Evolutionary conservation across 1,139 yeast genomes (phyloP).

Genomic region (Insectozyma bohioensis): DNA sequence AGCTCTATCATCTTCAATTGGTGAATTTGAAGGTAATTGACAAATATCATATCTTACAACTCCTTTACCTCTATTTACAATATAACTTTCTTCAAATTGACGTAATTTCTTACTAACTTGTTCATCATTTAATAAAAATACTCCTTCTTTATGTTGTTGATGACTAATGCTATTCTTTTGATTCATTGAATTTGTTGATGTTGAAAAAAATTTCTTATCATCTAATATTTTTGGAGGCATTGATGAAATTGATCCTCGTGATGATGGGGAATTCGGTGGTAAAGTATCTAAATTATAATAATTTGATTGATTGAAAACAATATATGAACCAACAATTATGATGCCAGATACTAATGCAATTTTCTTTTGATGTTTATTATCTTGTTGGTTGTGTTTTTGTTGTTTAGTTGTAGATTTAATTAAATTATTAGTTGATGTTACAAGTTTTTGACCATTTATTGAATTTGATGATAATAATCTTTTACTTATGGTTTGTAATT

Average conservation of each 20-base stretch:
- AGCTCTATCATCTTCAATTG: conserved; percentile 91
- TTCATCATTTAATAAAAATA: conserved; percentile 59
- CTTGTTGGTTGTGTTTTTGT: background rate
- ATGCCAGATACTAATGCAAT: conserved; percentile 48
- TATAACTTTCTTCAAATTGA: conserved; percentile 75
- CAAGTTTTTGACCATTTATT: conserved; percentile 6
- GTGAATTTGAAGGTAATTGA: conserved; percentile 88
- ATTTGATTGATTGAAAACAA: conserved; percentile 41
- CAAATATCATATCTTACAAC: conserved; percentile 87
- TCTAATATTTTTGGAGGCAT: conserved; percentile 16
- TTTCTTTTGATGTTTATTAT: conserved; percentile 17
- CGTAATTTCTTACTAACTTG: conserved; percentile 73
- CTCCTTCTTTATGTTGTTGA: conserved; percentile 47
- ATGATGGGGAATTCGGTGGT: conserved; percentile 18
- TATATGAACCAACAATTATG: conserved; percentile 46
- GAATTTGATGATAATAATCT: conserved; percentile 13
- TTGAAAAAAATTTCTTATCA: conserved; percentile 37
- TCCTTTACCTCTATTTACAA: conserved; percentile 85
- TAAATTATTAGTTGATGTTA: conserved; percentile 6
- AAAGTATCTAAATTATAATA: conserved; percentile 45
- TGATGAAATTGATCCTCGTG: conserved; percentile 1
- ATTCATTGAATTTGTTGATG: conserved; percentile 45
- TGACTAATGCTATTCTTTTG: conserved; percentile 40
- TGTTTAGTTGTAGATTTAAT: conserved; percentile 6
- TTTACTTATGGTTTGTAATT: conserved; percentile 16